Conservation (phyloP, 441 rosid species). For the Brassica hybrid region DNA sequence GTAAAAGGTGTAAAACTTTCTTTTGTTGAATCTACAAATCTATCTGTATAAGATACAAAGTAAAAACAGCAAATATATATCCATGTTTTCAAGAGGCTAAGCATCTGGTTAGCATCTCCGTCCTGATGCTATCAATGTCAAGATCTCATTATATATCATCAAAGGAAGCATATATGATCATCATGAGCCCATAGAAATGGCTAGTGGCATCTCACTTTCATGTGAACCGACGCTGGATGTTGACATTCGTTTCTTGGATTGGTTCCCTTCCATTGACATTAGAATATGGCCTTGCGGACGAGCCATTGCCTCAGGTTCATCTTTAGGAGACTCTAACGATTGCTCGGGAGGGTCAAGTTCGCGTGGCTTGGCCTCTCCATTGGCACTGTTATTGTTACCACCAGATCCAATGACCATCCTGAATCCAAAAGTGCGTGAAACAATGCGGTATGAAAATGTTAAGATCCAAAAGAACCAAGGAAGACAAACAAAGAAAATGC, state of each 20-base stretch:
- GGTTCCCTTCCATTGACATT: slow-evolving; percentile 31
- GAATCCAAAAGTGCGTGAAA: slow-evolving; percentile 65
- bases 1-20: slow-evolving; percentile 12
- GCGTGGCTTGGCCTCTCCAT: slow-evolving; percentile 16
- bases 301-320: slow-evolving; percentile 26
- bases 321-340: slow-evolving; percentile 30
- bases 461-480: slow-evolving; percentile 89
- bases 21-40: slow-evolving; percentile 37
- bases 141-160: slow-evolving; percentile 9
- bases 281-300: slow-evolving; percentile 30
- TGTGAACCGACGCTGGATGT: slow-evolving; percentile 43
- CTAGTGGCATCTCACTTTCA: slow-evolving; percentile 49
- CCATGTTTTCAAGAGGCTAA: slow-evolving; percentile 26
- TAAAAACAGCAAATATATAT: slow-evolving; percentile 4
- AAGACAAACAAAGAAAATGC: slow-evolving; percentile 68
- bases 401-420: slow-evolving; percentile 61
- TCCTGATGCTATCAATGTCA: slow-evolving; percentile 28
- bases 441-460: slow-evolving; percentile 60
- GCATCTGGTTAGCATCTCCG: slow-evolving; percentile 21
- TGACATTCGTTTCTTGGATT: slow-evolving; percentile 42
- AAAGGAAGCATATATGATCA: slow-evolving; percentile 1
- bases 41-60: slow-evolving; percentile 36
- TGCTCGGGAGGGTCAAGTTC: slow-evolving; percentile 32
- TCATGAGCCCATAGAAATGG: slow-evolving; percentile 47
- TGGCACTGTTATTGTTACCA: slow-evolving; percentile 31